phyloP scores from a whole-genome alignment of 2,329 filamentous ascomycete species.

The Claviceps pazoutovae region DNA sequence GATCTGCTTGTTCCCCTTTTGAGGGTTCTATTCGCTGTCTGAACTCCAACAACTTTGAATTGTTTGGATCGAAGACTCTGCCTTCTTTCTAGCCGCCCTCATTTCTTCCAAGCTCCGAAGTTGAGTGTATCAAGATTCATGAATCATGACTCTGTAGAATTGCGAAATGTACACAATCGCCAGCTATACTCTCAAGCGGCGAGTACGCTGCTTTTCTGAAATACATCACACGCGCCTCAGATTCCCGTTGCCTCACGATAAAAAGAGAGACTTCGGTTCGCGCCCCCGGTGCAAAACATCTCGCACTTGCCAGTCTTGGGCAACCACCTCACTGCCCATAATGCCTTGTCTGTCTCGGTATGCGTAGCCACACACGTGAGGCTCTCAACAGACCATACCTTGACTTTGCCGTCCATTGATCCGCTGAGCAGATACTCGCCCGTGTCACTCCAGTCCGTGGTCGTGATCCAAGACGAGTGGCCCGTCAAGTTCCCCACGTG shows the following conservation, averaged over 20 bases:
- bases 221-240: slow-evolving; percentile 15
- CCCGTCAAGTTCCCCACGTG: slow-evolving; percentile 75
- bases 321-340: slow-evolving; percentile 79
- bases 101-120: no score
- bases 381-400: slow-evolving; percentile 86
- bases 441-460: slow-evolving; percentile 82
- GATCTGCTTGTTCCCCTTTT: no score
- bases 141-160: no score
- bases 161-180: no score
- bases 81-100: no score
- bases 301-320: slow-evolving; percentile 55
- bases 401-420: slow-evolving; percentile 83
- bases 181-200: neutral
- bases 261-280: slow-evolving; percentile 62
- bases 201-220: slow-evolving; percentile 6
- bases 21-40: no score
- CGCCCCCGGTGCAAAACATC: slow-evolving; percentile 67
- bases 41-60: no score
- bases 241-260: slow-evolving; percentile 71
- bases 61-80: no score
- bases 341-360: slow-evolving; percentile 70
- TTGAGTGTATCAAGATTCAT: no score
- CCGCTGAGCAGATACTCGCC: slow-evolving; percentile 85
- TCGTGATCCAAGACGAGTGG: slow-evolving; percentile 77
- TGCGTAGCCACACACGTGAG: slow-evolving; percentile 82